Evolutionary conservation across 305 asterid species (phyloP), one percentile per base, ranked within the genome.

Genomic region (Fraxinus greggii): DNA sequence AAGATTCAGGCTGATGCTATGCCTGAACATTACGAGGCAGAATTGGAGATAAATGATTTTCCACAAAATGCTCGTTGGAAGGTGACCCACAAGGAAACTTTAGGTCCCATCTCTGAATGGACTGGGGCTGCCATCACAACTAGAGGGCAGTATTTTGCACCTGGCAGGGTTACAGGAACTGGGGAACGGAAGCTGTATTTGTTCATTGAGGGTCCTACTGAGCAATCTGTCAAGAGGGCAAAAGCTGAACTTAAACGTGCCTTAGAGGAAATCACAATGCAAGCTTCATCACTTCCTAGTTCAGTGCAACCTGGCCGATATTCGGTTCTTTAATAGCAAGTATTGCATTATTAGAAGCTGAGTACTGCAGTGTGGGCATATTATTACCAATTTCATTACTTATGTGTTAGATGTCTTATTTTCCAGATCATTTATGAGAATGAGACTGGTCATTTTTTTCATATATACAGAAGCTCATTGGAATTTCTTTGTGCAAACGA

Each of bases 11-110:
- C 93, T 9, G 97, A 93, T 85, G 93, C 97, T 28, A 76, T 94
- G 91, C 97, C 98, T 24, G 97, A 92, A 83, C 97, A 93, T 83
- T 94, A 89, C 73, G 98, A 91, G 82, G 99, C 98, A 0, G 99
- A 94, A 78, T 79, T 95, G 90, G 98, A 95, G 85, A 95, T 95
- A 40, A 95, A 95, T 75, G 98, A 95, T 85, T 95, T 95, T 48
- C 99, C 98, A 1, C 99, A 95, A 88, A 93, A 95, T 88, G 98
- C 99, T 56, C 95, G 99, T 23, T 95, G 99, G 99, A 95, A 93
- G 92, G 98, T 95, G 84, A 95, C 99, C 1, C 98, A 94, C 87
- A 94, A 93, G 88, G 98, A 94, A 82, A 96, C 99, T 17, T 84
- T 96, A 77, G 98, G 98, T 69, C 98, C 98, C n/a, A 96, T 96